phyloP scores from a whole-genome alignment of 352 stramenopile genomes.

The Globisporangium alternatum region DNA sequence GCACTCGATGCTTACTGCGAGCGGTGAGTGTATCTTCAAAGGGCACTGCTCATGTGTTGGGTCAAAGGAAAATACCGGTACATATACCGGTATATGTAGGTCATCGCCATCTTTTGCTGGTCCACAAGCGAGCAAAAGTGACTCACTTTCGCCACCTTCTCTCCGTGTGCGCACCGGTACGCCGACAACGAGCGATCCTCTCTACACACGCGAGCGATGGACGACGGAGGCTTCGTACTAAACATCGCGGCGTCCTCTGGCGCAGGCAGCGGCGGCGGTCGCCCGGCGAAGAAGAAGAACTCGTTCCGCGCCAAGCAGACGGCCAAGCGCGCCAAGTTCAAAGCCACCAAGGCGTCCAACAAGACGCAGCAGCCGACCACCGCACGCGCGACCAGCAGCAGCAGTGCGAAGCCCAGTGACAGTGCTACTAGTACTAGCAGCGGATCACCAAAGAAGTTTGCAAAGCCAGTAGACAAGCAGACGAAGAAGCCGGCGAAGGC shows the following conservation, averaged over 20 bases:
- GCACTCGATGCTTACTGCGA: not conserved
- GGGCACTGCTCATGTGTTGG: not conserved
- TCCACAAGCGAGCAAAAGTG: too few relatives aligned
- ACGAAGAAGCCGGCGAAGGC: not conserved
- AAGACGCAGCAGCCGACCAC: slow-evolving; percentile 15
- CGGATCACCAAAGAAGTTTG: slow-evolving; percentile 8
- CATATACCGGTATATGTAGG: too few relatives aligned
- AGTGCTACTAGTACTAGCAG: slow-evolving; percentile 11
- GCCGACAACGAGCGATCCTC: not conserved
- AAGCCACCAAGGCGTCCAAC: slow-evolving; percentile 21
- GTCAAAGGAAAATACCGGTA: too few relatives aligned
- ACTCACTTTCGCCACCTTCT: not conserved
- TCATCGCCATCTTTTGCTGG: too few relatives aligned
- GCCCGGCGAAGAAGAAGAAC: slow-evolving; percentile 64
- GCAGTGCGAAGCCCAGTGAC: not conserved
- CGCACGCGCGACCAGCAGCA: slow-evolving; percentile 1
- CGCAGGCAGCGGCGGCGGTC: slow-evolving; percentile 21
- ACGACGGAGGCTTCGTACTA: slow-evolving; percentile 65
- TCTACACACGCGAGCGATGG: slow-evolving; percentile 24
- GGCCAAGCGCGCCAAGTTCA: slow-evolving; percentile 31
- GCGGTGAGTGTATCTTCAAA: not conserved
- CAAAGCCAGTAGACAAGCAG: slow-evolving; percentile 5
- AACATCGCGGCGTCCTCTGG: slow-evolving; percentile 63
- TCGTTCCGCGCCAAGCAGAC: slow-evolving; percentile 78
- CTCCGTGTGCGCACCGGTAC: not conserved